A percentile compares a stretch with the other conserved stretches of the same genome.
Conservation (phyloP, 345 rosid genomes). For the Aquilaria sinensis region DNA sequence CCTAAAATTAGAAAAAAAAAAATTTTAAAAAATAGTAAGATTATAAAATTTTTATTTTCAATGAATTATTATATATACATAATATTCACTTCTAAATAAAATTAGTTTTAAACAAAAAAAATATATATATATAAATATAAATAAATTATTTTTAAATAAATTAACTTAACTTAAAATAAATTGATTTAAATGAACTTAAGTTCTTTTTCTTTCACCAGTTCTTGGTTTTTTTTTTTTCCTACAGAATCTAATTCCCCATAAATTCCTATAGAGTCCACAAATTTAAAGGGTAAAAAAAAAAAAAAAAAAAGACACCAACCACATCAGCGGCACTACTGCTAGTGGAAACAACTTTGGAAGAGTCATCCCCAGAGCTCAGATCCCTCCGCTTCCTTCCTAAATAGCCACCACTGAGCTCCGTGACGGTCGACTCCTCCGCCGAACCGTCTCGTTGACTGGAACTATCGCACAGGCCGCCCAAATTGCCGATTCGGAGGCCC, state of each 20-base stretch:
- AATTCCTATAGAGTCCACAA: background rate
- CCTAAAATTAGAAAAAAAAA: background rate
- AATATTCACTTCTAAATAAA: too few species aligned
- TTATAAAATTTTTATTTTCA: too few species aligned
- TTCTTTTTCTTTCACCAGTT: background rate
- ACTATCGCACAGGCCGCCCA: slow-evolving; percentile 41
- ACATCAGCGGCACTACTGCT: slow-evolving; percentile 68
- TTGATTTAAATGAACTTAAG: background rate
- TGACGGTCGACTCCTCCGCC: slow-evolving; percentile 70
- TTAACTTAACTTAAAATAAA: too few species aligned
- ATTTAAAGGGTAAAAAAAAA: background rate
- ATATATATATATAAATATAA: too few species aligned
- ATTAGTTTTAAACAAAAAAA: too few species aligned
- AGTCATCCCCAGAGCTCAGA: slow-evolving; percentile 68
- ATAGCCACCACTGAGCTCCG: slow-evolving; percentile 63
- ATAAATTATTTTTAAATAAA: too few species aligned
- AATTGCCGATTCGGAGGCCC: slow-evolving; percentile 53
- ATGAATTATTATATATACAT: too few species aligned
- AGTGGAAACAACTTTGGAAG: slow-evolving; percentile 74
- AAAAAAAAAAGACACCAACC: slow-evolving; percentile 31
- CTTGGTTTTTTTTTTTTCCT: background rate
- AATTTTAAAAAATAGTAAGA: too few species aligned
- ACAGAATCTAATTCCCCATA: background rate
- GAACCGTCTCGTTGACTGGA: slow-evolving; percentile 51
- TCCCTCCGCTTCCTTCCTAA: slow-evolving; percentile 61